phyloP scores from a whole-genome alignment of 768 basidiomycete species.

The Podaxis rugospora region DNA sequence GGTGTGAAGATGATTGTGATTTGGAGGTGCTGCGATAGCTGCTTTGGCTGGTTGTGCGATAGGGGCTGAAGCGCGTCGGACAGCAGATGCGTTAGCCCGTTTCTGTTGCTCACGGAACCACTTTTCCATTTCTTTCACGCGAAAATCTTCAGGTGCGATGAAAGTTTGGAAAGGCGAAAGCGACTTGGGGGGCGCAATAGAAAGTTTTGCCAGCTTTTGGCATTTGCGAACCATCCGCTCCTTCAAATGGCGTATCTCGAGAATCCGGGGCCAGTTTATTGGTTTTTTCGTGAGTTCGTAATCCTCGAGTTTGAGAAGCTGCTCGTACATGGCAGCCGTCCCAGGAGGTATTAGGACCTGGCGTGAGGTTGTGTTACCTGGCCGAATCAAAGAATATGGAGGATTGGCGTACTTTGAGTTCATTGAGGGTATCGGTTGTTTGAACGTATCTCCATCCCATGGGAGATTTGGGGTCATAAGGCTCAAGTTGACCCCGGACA shows the following conservation, averaged over 20 bases:
- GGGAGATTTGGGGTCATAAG: constrained; percentile 51
- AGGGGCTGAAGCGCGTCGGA: constrained; percentile 20
- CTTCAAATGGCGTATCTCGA: constrained; percentile 74
- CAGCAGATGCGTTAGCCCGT: constrained; percentile 26
- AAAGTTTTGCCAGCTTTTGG: constrained; percentile 51
- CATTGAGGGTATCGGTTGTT: constrained; percentile 71
- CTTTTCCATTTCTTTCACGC: constrained; percentile 74
- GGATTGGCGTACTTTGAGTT: constrained; percentile 52
- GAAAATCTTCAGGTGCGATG: constrained; percentile 67
- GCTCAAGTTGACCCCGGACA: constrained; percentile 72
- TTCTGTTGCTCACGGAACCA: constrained; percentile 63
- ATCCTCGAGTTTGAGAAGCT: constrained; percentile 59
- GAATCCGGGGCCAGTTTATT: constrained; percentile 64
- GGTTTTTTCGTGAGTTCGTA: constrained; percentile 56
- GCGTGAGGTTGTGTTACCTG: neutral
- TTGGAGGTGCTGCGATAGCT: neutral
- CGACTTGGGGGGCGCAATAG: constrained; percentile 30
- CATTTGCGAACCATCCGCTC: constrained; percentile 82
- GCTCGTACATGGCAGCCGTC: constrained; percentile 61
- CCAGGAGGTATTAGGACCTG: constrained; percentile 68
- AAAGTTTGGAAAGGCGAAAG: constrained; percentile 56
- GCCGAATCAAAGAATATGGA: neutral
- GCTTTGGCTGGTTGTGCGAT: constrained; percentile 11
- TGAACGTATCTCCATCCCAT: constrained; percentile 69
- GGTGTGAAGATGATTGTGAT: neutral